Percentiles rank a stretch among this genome's conserved stretches.
These are phyloP conservation scores for Citrullus colocynthis DNA, from an alignment of 306 rosid genomes.

Conservation along the genomic window DNA sequence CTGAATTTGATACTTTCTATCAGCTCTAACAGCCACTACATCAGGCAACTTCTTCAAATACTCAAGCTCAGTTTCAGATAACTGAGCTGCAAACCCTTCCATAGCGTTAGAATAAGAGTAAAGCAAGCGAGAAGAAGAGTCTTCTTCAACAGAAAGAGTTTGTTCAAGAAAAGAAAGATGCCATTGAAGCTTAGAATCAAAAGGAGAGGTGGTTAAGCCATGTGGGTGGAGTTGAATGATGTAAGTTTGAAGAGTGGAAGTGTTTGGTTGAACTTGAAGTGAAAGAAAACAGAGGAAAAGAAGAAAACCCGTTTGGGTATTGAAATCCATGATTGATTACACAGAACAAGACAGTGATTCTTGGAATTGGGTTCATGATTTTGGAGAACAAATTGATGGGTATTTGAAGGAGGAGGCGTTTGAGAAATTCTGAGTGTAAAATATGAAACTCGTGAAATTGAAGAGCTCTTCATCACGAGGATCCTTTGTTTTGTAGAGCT, in stretches of 20 bases:
- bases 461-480: slow-evolving; percentile 98
- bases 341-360: slow-evolving; percentile 10
- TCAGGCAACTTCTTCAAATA: slow-evolving; percentile 44
- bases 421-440: slow-evolving; percentile 19
- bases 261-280: slow-evolving; percentile 34
- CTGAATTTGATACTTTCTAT: slow-evolving; percentile 35
- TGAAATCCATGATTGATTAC: slow-evolving; percentile 40
- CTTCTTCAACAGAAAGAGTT: slow-evolving; percentile 31
- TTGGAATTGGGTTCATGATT: slow-evolving; percentile 23
- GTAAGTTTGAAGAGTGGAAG: slow-evolving; percentile 49
- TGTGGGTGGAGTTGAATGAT: slow-evolving; percentile 72
- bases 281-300: slow-evolving; percentile 23
- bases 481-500: slow-evolving; percentile 42
- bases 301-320: slow-evolving; percentile 21
- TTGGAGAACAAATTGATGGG: slow-evolving; percentile 26
- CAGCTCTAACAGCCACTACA: slow-evolving; percentile 60
- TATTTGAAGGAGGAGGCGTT: slow-evolving; percentile 37
- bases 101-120: slow-evolving; percentile 74
- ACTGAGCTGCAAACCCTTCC: slow-evolving; percentile 82
- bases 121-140: slow-evolving; percentile 62
- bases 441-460: slow-evolving; percentile 74
- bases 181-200: slow-evolving; percentile 56
- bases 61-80: slow-evolving; percentile 50
- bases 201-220: slow-evolving; percentile 30
- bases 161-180: slow-evolving; percentile 60